A percentile compares a stretch with the other conserved stretches of the same genome.
These are phyloP conservation scores for Dioscorea alata DNA, from an alignment of 106 monocot species.

Conservation along the genomic window DNA sequence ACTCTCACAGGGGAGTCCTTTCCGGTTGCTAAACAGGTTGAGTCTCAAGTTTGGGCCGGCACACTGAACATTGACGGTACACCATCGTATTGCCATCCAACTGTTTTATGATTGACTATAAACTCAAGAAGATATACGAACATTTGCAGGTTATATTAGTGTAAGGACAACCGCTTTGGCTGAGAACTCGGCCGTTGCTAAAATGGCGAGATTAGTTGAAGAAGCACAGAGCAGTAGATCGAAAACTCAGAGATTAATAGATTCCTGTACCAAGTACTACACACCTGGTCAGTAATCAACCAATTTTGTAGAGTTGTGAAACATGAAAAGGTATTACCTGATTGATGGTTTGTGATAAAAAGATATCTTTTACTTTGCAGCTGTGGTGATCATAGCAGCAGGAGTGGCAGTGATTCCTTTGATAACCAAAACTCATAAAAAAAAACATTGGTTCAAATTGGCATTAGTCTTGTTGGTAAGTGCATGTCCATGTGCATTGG, in stretches of 20 bases:
- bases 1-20: constrained; percentile 88
- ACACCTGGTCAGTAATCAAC: constrained; percentile 63
- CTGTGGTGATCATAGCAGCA: constrained; percentile 55
- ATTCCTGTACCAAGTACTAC: constrained; percentile 83
- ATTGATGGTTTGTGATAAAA: neutral
- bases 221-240: constrained; percentile 94
- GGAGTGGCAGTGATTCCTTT: constrained; percentile 57
- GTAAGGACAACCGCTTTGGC: constrained; percentile 89
- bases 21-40: constrained; percentile 69
- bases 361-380: constrained; percentile 36
- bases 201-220: constrained; percentile 91
- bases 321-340: too few species aligned
- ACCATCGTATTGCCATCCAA: neutral
- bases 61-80: constrained; percentile 89
- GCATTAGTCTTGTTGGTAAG: constrained; percentile 90
- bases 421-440: constrained; percentile 24
- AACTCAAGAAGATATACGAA: neutral
- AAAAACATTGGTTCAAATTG: constrained; percentile 60
- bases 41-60: constrained; percentile 87
- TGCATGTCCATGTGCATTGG: constrained; percentile 93
- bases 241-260: constrained; percentile 74
- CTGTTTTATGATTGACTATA: neutral
- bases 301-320: too few species aligned
- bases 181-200: constrained; percentile 86
- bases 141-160: constrained; percentile 69